phyloP scores from a whole-genome alignment of 441 rosid genomes.

The Isatis lusitanica region DNA sequence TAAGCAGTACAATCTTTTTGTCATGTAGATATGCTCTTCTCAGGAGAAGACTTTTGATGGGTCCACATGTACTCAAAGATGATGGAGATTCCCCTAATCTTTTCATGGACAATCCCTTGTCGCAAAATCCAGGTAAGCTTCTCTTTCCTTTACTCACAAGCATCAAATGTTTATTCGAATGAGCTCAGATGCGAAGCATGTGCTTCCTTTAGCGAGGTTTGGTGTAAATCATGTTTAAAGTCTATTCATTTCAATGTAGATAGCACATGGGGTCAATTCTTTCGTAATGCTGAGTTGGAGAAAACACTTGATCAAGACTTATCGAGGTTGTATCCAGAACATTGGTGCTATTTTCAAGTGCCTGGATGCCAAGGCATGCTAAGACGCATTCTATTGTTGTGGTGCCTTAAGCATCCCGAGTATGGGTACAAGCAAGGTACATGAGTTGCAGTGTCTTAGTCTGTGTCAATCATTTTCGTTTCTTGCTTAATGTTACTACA shows the following conservation, averaged over 20 bases:
- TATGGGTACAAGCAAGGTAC: slow-evolving; percentile 80
- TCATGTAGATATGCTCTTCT: slow-evolving; percentile 64
- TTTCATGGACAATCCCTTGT: slow-evolving; percentile 69
- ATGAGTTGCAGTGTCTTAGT: background rate
- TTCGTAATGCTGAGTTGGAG: slow-evolving; percentile 78
- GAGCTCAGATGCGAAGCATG: too few relatives aligned
- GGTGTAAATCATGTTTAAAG: background rate
- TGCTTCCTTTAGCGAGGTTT: background rate
- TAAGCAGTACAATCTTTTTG: background rate
- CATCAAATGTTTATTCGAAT: background rate
- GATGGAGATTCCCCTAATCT: slow-evolving; percentile 52
- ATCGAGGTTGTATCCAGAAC: slow-evolving; percentile 79
- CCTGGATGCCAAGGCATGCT: slow-evolving; percentile 83
- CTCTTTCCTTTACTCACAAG: background rate
- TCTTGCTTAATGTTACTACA: background rate
- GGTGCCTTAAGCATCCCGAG: slow-evolving; percentile 90
- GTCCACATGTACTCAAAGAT: slow-evolving; percentile 59
- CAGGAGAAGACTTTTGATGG: slow-evolving; percentile 65
- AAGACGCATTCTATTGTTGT: slow-evolving; percentile 67
- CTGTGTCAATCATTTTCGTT: background rate
- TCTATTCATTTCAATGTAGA: slow-evolving; percentile 35
- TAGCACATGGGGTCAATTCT: slow-evolving; percentile 84
- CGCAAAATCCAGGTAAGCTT: slow-evolving; percentile 72
- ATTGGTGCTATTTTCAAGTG: slow-evolving; percentile 80
- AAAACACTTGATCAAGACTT: slow-evolving; percentile 84